Evolutionary conservation across 2,329 filamentous ascomycete species (phyloP), one percentile per base, ranked within the genome.

Genomic region (Niveomyces coronatus): DNA sequence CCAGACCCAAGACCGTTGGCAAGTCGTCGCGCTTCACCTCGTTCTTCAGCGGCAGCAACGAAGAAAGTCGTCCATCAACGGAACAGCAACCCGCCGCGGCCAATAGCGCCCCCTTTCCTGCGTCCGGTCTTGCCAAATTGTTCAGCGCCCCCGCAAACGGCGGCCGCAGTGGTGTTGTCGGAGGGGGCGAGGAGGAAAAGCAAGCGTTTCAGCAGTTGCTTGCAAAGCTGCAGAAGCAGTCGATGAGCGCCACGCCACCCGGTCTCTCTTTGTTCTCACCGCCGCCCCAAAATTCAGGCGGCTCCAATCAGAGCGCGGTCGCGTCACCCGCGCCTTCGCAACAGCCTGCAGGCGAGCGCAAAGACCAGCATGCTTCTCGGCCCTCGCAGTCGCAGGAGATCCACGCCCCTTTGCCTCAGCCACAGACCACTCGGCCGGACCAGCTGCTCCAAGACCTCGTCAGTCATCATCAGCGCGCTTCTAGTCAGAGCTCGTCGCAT

Each of bases 21-120:
- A 88, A 89, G 53, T 75, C 83, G 5, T 95, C 88, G 10, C 74
- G 86, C 39, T 95, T 95, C 54, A 87, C 86, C 35, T 85, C 82
- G 3, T 83, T 95, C 49, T 85, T 88, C 54, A 49, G 54, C 9
- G 57, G 59, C 15, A 45, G 56, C 4, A 57, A 64, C n/a, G 69
- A 81, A 45, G 74, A 77, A 41, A 57, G 57, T 14, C 62, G 65
- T 39, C 58, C 62, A 17, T 66, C 66, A 44, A 64, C 65, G 1
- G 74, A 78, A 40, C 62, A n/a, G n/a, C n/a, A 67, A 3, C 57
- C 66, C 7, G 63, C 63, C 10, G 62, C 67, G 20, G 37, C 40
- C n/a, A 27, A 35, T 14, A 29, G 18, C 11, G 37, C 38, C 15
- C 35, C 43, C 10, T 40, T 43, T 17, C 37, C 24, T 9, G 41